phyloP scores from a whole-genome alignment of 1,284 basidiomycete genomes.

The Mycosarcoma mackinlayi region DNA sequence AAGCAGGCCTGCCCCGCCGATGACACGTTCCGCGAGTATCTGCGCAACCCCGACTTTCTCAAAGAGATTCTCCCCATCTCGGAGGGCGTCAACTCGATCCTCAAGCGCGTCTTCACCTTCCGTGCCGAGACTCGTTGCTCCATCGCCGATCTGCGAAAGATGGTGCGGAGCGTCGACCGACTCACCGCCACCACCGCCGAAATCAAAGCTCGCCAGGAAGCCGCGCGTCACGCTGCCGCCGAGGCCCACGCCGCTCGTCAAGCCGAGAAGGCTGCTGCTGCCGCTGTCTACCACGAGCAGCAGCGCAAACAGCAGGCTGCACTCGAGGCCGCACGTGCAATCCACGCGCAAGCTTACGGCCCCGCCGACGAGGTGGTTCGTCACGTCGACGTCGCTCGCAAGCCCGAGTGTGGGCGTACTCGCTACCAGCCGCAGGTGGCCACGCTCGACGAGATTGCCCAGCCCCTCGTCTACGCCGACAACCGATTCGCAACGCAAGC shows the following conservation, averaged over 20 bases:
- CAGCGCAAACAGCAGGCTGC: conserved; percentile 40
- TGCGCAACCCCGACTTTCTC: conserved; percentile 63
- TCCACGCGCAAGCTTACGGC: conserved; percentile 22
- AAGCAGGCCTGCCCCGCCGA: conserved; percentile 78
- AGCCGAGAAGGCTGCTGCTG: conserved; percentile 43
- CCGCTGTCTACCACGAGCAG: conserved; percentile 32
- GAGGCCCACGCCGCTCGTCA: conserved; percentile 41
- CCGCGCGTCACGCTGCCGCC: conserved; percentile 41
- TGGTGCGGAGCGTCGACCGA: conserved; percentile 55
- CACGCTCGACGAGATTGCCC: conserved; percentile 21
- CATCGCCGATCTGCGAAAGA: conserved; percentile 55
- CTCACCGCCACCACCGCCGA: conserved; percentile 64
- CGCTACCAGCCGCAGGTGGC: conserved; percentile 38
- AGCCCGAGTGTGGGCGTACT: conserved; percentile 24
- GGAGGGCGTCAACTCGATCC: conserved; percentile 61
- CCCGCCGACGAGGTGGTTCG: conserved; percentile 24
- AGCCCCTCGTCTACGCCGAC: conserved; percentile 26
- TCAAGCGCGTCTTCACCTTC: conserved; percentile 65
- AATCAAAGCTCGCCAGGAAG: conserved; percentile 46
- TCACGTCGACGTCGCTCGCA: conserved; percentile 33
- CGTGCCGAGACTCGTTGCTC: conserved; percentile 60
- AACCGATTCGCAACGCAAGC: conserved; percentile 18
- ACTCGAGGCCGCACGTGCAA: conserved; percentile 36
- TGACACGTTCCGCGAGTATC: conserved; percentile 74
- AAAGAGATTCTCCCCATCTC: conserved; percentile 66